A percentile compares a stretch with the other conserved stretches of the same genome.
Evolutionary conservation across 306 rosid genomes (phyloP).

Genomic region (Abrus precatorius): DNA sequence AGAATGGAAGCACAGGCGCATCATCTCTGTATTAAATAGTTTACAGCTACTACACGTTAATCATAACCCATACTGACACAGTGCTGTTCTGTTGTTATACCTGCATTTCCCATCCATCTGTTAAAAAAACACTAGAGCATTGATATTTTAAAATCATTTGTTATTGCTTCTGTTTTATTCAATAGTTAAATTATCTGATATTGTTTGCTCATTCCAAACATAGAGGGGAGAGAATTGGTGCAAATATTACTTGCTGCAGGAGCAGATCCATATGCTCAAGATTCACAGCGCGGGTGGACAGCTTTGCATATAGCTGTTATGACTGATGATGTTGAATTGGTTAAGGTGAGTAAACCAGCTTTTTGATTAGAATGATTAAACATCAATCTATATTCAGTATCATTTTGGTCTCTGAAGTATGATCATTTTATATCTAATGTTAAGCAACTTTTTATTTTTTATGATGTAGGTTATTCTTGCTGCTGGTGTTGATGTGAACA

Average conservation of each 20-base stretch:
- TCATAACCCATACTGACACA: no score
- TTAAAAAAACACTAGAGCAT: neutral
- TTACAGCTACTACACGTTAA: no score
- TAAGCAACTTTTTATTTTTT: conserved; percentile 7
- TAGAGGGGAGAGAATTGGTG: conserved; percentile 83
- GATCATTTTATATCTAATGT: neutral
- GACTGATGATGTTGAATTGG: conserved; percentile 74
- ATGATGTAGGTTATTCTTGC: conserved; percentile 69
- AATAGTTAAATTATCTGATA: conserved; percentile 26
- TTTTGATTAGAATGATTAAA: conserved; percentile 22
- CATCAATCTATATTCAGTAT: neutral
- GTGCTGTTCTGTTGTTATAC: neutral
- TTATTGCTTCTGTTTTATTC: conserved; percentile 12
- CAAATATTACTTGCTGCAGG: conserved; percentile 77
- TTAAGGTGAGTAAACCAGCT: conserved; percentile 58
- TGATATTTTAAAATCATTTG: neutral
- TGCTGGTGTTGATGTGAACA: conserved; percentile 84
- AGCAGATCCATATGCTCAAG: conserved; percentile 79
- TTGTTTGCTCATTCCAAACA: conserved; percentile 36
- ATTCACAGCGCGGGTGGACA: conserved; percentile 73
- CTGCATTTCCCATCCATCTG: neutral
- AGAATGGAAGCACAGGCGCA: no score
- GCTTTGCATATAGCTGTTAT: conserved; percentile 78
- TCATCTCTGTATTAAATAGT: no score
- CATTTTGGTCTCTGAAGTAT: conserved; percentile 9